phyloP scores from a whole-genome alignment of 371 early-diverging fungal species.

The Haplosporangium sp. region DNA sequence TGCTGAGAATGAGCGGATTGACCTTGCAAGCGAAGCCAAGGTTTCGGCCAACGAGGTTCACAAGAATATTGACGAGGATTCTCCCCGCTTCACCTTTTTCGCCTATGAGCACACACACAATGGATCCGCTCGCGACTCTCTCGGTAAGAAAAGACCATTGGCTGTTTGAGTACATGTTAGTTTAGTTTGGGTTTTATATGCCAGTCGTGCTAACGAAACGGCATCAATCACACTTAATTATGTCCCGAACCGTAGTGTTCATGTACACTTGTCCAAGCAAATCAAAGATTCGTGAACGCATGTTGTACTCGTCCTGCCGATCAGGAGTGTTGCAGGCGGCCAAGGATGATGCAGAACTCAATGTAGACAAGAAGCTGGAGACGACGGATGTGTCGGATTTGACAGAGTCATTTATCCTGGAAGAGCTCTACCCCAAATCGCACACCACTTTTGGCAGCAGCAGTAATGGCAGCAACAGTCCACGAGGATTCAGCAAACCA shows the following conservation, averaged over 20 bases:
- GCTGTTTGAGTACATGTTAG: neutral
- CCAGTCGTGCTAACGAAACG: too few relatives aligned
- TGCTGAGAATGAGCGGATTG: constrained; percentile 66
- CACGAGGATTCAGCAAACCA: constrained; percentile 51
- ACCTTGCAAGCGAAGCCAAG: constrained; percentile 59
- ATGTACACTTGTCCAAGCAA: constrained; percentile 84
- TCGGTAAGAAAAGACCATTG: constrained; percentile 55
- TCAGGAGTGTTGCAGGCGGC: constrained; percentile 67
- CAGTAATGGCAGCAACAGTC: constrained; percentile 10
- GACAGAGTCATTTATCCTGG: constrained; percentile 65
- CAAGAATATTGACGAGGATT: constrained; percentile 59
- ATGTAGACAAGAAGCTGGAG: constrained; percentile 79
- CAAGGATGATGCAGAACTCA: constrained; percentile 62
- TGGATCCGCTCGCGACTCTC: constrained; percentile 54
- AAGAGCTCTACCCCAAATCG: constrained; percentile 61
- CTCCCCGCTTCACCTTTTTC: constrained; percentile 79
- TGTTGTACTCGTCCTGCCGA: constrained; percentile 86
- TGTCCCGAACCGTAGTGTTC: constrained; percentile 63
- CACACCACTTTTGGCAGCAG: constrained; percentile 26
- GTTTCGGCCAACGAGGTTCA: constrained; percentile 59
- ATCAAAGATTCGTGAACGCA: constrained; percentile 86
- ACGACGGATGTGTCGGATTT: constrained; percentile 77
- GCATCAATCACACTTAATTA: neutral
- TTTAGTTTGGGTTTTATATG: neutral
- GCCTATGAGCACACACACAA: constrained; percentile 60